Conservation (phyloP, 179 eudicot genomes). For the Gypsophila paniculata region DNA sequence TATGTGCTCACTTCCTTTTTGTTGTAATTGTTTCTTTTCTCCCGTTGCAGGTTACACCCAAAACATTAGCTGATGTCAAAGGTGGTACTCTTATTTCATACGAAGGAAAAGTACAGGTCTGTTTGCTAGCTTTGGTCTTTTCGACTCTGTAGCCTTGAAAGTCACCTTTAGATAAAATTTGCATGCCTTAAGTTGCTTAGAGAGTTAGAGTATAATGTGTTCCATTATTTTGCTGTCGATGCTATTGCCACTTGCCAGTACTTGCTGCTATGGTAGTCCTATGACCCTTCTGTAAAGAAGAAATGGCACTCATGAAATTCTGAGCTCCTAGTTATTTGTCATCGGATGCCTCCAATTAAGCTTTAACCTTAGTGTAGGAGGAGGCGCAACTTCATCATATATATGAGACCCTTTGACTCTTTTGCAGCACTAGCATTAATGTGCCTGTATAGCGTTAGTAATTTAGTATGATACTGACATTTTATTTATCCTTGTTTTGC, state of each 20-base stretch:
- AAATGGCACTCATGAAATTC: not conserved
- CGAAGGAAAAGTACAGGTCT: constrained; percentile 96
- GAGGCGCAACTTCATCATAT: not conserved
- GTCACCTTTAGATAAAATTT: not conserved
- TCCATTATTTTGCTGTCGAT: not conserved
- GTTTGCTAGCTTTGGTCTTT: constrained; percentile 17
- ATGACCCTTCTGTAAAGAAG: not conserved
- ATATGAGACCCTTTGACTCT: too few relatives aligned
- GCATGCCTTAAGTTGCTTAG: not conserved
- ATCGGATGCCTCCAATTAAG: not conserved
- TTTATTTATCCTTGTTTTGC: constrained; percentile 16
- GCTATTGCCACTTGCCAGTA: not conserved
- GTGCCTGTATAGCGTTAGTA: not conserved
- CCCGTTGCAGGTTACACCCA: constrained; percentile 77
- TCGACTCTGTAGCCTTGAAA: not conserved
- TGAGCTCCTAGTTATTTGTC: not conserved
- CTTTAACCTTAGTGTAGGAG: not conserved
- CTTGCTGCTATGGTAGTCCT: not conserved
- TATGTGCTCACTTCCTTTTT: constrained; percentile 15
- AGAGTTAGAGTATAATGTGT: constrained; percentile 13
- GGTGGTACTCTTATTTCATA: constrained; percentile 94
- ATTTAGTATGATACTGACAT: constrained; percentile 14
- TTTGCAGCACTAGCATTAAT: not conserved
- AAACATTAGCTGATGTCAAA: constrained; percentile 96
- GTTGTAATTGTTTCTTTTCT: not conserved